Percentiles rank a stretch among this genome's conserved stretches.
These are phyloP conservation scores for Hypoxylon subgilvum DNA, from an alignment of 495 filamentous ascomycete species.

Conservation along the genomic window DNA sequence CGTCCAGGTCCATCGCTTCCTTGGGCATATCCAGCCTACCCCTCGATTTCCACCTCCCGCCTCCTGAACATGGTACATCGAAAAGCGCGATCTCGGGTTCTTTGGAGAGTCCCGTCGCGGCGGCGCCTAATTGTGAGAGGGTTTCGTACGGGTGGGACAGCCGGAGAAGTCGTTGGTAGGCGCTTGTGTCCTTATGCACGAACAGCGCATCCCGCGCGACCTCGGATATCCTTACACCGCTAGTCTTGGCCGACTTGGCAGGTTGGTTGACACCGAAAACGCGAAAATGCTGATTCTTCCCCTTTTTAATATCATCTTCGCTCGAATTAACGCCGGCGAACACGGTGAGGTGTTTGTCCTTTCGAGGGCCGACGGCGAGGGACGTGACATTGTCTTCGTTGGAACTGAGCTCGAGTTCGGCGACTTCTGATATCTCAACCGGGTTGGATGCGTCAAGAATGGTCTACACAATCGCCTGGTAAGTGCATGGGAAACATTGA, in stretches of 20 bases:
- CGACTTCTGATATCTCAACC: constrained; percentile 65
- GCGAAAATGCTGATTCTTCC: constrained; percentile 86
- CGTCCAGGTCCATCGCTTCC: constrained; percentile 84
- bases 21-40: constrained; percentile 68
- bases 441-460: constrained; percentile 70
- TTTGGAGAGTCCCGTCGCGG: constrained; percentile 74
- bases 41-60: constrained; percentile 64
- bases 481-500: constrained; percentile 16
- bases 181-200: constrained; percentile 64
- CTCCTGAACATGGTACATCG: constrained; percentile 62
- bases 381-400: constrained; percentile 93
- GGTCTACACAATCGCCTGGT: constrained; percentile 54
- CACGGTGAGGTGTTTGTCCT: constrained; percentile 63
- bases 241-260: constrained; percentile 49
- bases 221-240: constrained; percentile 56
- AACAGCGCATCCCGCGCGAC: constrained; percentile 69
- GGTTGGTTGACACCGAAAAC: constrained; percentile 70
- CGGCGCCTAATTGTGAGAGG: constrained; percentile 68
- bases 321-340: constrained; percentile 89
- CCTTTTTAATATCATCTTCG: constrained; percentile 67
- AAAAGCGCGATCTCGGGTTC: constrained; percentile 80
- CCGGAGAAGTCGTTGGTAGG: constrained; percentile 79
- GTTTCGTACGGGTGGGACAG: constrained; percentile 66
- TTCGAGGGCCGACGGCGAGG: constrained; percentile 67
- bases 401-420: constrained; percentile 79